A percentile compares a stretch with the other conserved stretches of the same genome.
These are phyloP conservation scores for Botrytis medusae DNA, from an alignment of 2,329 filamentous ascomycete species.

Conservation along the genomic window DNA sequence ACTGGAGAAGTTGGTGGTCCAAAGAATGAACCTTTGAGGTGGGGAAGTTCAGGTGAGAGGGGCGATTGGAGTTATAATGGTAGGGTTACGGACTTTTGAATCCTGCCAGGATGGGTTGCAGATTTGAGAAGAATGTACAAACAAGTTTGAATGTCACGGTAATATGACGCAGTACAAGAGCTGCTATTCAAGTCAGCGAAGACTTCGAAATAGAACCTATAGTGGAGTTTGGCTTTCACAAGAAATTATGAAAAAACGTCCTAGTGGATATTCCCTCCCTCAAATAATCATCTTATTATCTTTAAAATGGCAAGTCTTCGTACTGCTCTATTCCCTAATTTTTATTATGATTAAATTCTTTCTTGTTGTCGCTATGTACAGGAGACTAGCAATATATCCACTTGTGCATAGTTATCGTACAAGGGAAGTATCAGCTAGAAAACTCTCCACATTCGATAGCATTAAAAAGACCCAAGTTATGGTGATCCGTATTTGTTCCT, in stretches of 20 bases:
- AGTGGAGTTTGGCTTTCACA: not conserved
- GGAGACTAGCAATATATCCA: not conserved
- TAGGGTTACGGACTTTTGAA: constrained; percentile 82
- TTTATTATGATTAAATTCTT: too few relatives aligned
- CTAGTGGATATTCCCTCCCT: not conserved
- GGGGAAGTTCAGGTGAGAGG: constrained; percentile 67
- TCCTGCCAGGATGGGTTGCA: not conserved
- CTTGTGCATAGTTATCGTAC: not conserved
- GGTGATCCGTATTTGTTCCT: constrained; percentile 59
- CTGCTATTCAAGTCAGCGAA: not conserved
- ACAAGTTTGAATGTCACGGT: not conserved
- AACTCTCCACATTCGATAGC: constrained; percentile 60
- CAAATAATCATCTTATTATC: not conserved
- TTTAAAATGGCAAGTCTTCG: not conserved
- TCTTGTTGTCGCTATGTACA: not conserved
- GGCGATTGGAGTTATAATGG: constrained; percentile 90
- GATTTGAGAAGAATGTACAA: not conserved
- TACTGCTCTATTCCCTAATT: not conserved
- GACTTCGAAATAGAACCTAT: not conserved
- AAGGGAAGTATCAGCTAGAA: constrained; percentile 49
- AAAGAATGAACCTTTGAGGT: constrained; percentile 93
- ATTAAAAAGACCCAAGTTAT: constrained; percentile 63
- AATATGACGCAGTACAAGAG: not conserved
- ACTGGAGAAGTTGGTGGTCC: constrained; percentile 95
- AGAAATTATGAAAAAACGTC: too few relatives aligned